Conservation (phyloP, 768 basidiomycete genomes). For the Tephrocybe sp. region DNA sequence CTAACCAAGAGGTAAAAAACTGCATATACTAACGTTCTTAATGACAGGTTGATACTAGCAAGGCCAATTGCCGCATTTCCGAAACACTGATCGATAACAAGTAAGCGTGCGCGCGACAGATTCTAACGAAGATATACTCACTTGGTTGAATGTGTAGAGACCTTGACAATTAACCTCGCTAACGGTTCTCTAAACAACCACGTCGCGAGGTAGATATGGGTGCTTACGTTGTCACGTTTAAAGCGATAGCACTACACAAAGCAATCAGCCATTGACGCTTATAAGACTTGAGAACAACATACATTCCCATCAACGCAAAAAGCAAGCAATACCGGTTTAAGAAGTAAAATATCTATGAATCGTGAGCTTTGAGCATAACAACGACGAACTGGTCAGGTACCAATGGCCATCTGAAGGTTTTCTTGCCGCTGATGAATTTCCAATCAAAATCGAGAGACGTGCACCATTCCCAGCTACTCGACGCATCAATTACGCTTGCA, state of each 20-base stretch:
- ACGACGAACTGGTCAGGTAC: slow-evolving; percentile 30
- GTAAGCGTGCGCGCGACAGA: not conserved
- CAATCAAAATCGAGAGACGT: slow-evolving; percentile 66
- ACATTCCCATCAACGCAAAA: slow-evolving; percentile 72
- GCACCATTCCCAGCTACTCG: slow-evolving; percentile 64
- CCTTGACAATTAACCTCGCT: slow-evolving; percentile 64
- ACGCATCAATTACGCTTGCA: slow-evolving; percentile 6
- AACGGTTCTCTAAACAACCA: slow-evolving; percentile 3
- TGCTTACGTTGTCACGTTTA: slow-evolving; percentile 55
- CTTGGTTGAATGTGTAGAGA: slow-evolving; percentile 68
- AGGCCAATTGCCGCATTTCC: slow-evolving; percentile 70
- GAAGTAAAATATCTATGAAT: slow-evolving; percentile 69
- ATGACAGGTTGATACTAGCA: slow-evolving; percentile 69
- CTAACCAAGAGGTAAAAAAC: not conserved
- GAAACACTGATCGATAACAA: slow-evolving; percentile 36
- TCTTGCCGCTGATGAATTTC: slow-evolving; percentile 56
- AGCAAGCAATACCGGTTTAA: slow-evolving; percentile 65
- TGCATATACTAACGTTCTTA: slow-evolving; percentile 54
- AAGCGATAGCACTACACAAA: slow-evolving; percentile 46
- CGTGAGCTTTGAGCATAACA: not conserved
- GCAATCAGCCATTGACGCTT: slow-evolving; percentile 8
- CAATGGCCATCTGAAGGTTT: slow-evolving; percentile 67
- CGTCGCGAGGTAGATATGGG: not conserved
- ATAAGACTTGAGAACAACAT: slow-evolving; percentile 21
- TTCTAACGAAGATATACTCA: slow-evolving; percentile 20